A percentile compares a stretch with the other conserved stretches of the same genome.
Evolutionary conservation across 805 yeast genomes (phyloP).

Genomic region (Lachancea nothofagi): DNA sequence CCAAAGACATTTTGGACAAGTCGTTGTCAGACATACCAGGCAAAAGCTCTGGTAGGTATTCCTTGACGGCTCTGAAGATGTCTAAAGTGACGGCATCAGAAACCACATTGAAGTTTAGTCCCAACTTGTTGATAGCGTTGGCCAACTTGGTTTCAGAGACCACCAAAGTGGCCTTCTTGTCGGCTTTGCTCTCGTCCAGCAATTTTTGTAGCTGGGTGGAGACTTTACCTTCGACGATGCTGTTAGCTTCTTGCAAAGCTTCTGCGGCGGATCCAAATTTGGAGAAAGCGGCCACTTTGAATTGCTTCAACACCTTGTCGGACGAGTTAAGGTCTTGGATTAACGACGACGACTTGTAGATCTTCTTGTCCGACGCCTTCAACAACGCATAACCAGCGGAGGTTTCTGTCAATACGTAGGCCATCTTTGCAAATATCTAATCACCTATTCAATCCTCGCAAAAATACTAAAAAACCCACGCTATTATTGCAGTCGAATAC

Average conservation of each 20-base stretch:
- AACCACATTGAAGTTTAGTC: conserved; percentile 78
- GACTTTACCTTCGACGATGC: conserved; percentile 90
- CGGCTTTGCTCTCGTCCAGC: conserved; percentile 68
- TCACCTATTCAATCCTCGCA: background rate
- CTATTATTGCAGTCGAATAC: background rate
- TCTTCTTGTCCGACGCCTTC: conserved; percentile 96
- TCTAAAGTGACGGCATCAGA: conserved; percentile 94
- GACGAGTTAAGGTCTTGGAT: conserved; percentile 74
- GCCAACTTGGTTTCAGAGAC: conserved; percentile 96
- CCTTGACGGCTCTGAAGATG: conserved; percentile 91
- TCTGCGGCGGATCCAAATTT: conserved; percentile 91
- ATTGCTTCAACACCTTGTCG: conserved; percentile 81
- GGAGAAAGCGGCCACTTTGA: conserved; percentile 92
- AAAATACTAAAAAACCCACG: conserved; percentile 1
- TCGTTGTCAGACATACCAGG: conserved; percentile 89
- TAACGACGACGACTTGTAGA: conserved; percentile 75
- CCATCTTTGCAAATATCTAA: conserved; percentile 45
- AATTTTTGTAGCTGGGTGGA: conserved; percentile 74
- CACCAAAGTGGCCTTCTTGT: conserved; percentile 79
- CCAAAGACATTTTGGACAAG: conserved; percentile 90
- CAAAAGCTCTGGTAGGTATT: conserved; percentile 84
- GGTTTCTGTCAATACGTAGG: conserved; percentile 91
- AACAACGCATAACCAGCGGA: conserved; percentile 98
- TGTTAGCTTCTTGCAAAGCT: conserved; percentile 91
- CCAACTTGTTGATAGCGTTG: conserved; percentile 91